These are phyloP conservation scores for Cyclostephanos tholiformis DNA, from an alignment of 108 stramenopile genomes.

Conservation along the genomic window DNA sequence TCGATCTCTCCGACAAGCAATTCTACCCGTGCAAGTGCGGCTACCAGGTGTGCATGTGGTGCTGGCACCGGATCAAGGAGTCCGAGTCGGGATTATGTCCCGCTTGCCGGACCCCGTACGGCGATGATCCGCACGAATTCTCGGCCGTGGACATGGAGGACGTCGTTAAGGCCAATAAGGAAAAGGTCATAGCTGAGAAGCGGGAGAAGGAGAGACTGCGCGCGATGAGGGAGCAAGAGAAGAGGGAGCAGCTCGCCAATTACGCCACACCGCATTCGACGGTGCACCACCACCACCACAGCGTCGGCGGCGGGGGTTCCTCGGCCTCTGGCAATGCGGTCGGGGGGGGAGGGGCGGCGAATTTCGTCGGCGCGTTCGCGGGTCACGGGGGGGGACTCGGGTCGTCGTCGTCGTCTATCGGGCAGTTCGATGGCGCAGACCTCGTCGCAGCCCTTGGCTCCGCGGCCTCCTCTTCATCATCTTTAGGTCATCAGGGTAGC, in stretches of 20 bases:
- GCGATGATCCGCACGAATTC: slow-evolving; percentile 97
- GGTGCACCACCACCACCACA: no score
- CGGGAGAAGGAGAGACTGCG: slow-evolving; percentile 70
- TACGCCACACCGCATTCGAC: slow-evolving; percentile 3
- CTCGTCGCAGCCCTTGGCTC: slow-evolving; percentile 43
- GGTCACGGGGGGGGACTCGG: slow-evolving; percentile 47
- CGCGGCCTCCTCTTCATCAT: background rate
- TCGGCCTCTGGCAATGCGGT: no score
- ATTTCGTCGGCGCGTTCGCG: slow-evolving; percentile 16
- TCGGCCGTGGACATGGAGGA: slow-evolving; percentile 93
- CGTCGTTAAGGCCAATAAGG: slow-evolving; percentile 87
- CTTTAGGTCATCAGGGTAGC: slow-evolving; percentile 7
- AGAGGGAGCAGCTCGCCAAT: slow-evolving; percentile 43
- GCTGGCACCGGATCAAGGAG: slow-evolving; percentile 98
- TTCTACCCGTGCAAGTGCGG: slow-evolving; percentile 99
- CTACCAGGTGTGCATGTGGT: slow-evolving; percentile 99
- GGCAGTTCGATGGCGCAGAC: slow-evolving; percentile 32
- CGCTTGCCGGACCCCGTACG: slow-evolving; percentile 96
- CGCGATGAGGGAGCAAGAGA: slow-evolving; percentile 61
- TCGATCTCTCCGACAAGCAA: slow-evolving; percentile 95
- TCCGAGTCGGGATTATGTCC: slow-evolving; percentile 95
- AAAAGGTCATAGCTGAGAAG: slow-evolving; percentile 84
- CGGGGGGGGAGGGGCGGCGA: slow-evolving; percentile 13
- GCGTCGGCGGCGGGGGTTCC: slow-evolving; percentile 10
- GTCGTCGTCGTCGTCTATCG: background rate